phyloP scores from a whole-genome alignment of 257 asterid genomes.

The Solanum pinnatisectum region DNA sequence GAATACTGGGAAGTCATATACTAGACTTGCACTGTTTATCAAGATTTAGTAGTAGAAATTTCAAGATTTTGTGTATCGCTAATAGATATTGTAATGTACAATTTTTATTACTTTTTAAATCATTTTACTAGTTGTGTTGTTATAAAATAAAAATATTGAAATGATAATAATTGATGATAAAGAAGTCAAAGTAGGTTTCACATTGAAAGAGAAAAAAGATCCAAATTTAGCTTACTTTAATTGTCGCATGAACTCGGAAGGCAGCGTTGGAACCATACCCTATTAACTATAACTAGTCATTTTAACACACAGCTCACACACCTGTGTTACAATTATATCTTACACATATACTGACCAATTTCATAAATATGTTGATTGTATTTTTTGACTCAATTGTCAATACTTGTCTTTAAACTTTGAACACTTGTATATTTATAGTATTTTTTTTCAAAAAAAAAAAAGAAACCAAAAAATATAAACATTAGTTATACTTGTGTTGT shows the following conservation, averaged over 20 bases:
- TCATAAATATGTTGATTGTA: not conserved
- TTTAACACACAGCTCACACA: conserved; percentile 3
- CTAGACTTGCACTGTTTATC: not conserved
- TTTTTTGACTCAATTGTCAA: not conserved
- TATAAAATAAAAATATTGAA: not conserved
- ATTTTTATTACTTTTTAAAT: not conserved
- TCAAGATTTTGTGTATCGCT: not conserved
- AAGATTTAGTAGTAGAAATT: not conserved
- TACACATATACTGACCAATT: not conserved
- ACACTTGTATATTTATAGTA: not conserved
- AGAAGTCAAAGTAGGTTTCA: not conserved
- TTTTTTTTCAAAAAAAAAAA: not conserved
- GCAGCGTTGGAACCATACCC: conserved; percentile 10
- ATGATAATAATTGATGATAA: not conserved
- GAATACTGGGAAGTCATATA: not conserved
- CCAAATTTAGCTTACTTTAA: conserved; percentile 8
- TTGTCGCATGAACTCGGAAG: not conserved
- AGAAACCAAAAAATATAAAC: not conserved
- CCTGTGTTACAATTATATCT: not conserved
- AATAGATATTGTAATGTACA: not conserved
- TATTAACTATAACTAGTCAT: conserved; percentile 15
- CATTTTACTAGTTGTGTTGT: not conserved
- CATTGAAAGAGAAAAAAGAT: not conserved
- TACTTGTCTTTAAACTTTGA: not conserved
- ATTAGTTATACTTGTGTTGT: not conserved